Evolutionary conservation across 352 stramenopile species (phyloP).

Genomic region (Elongisporangium prolatum): DNA sequence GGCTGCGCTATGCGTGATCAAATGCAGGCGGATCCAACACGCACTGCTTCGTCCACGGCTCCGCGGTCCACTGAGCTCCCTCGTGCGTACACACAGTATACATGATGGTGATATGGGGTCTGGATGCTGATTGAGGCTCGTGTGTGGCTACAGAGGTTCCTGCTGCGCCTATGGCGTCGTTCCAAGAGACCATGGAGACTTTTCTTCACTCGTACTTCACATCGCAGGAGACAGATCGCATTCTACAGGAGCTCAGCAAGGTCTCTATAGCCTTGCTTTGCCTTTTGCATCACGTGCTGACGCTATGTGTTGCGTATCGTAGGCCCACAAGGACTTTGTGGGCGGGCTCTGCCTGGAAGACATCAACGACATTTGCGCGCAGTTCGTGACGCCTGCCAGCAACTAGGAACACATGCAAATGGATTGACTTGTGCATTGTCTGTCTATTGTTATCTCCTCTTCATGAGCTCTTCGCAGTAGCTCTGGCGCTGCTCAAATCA

Average conservation of each 20-base stretch:
- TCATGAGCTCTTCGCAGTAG: not conserved
- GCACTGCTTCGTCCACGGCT: not conserved
- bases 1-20: not conserved
- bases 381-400: conserved; percentile 33
- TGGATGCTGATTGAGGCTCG: not conserved
- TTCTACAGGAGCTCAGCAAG: conserved; percentile 62
- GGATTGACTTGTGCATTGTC: not conserved
- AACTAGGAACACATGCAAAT: not conserved
- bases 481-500: not conserved
- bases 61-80: not conserved
- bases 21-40: not conserved
- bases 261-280: conserved; percentile 12
- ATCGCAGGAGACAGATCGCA: conserved; percentile 43
- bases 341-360: conserved; percentile 58
- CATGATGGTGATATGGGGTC: not conserved
- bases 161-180: conserved; percentile 35
- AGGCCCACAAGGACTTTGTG: conserved; percentile 55
- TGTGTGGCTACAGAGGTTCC: conserved; percentile 8
- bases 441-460: conserved; percentile 9
- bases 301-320: conserved; percentile 5
- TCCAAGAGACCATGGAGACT: conserved; percentile 47
- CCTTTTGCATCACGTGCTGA: not conserved
- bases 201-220: conserved; percentile 65
- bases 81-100: not conserved
- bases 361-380: conserved; percentile 64